Evolutionary conservation across 2,329 filamentous ascomycete genomes (phyloP).

Genomic region (Amauroascus verrucosus): DNA sequence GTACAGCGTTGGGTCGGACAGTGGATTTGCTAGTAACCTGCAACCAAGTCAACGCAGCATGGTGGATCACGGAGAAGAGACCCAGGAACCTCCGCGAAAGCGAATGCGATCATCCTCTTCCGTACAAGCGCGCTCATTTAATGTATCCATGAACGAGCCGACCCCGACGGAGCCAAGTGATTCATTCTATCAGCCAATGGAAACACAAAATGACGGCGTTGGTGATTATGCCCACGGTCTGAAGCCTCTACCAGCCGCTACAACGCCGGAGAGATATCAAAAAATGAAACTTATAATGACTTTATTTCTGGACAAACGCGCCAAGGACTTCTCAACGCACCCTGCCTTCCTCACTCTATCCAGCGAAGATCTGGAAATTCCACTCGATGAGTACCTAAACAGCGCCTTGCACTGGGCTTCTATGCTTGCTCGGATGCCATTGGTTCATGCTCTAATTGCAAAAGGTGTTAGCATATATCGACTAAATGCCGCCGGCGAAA

Average conservation of each 20-base stretch:
- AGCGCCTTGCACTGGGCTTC: slow-evolving; percentile 95
- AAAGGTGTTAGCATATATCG: slow-evolving; percentile 80
- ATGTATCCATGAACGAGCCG: slow-evolving; percentile 32
- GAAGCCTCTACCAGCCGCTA: slow-evolving; percentile 42
- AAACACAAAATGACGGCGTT: slow-evolving; percentile 11
- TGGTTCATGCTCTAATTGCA: slow-evolving; percentile 69
- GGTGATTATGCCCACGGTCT: slow-evolving; percentile 21
- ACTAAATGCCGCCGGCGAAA: slow-evolving; percentile 82
- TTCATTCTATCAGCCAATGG: slow-evolving; percentile 36
- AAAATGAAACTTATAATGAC: slow-evolving; percentile 75
- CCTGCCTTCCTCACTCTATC: slow-evolving; percentile 67
- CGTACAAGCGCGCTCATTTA: slow-evolving; percentile 29
- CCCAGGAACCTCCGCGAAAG: slow-evolving; percentile 60
- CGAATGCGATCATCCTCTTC: slow-evolving; percentile 52
- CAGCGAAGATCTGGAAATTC: slow-evolving; percentile 76
- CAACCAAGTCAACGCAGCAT: slow-evolving; percentile 40
- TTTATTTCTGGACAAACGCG: slow-evolving; percentile 65
- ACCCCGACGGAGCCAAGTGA: slow-evolving; percentile 39
- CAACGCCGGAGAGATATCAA: slow-evolving; percentile 56
- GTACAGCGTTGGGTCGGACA: slow-evolving; percentile 61
- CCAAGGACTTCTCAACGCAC: slow-evolving; percentile 61
- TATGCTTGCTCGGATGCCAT: slow-evolving; percentile 72
- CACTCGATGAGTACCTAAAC: slow-evolving; percentile 74
- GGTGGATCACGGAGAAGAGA: slow-evolving; percentile 35
- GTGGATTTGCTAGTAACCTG: slow-evolving; percentile 58